phyloP scores from a whole-genome alignment of 345 rosid genomes.

The Theobroma cacao region DNA sequence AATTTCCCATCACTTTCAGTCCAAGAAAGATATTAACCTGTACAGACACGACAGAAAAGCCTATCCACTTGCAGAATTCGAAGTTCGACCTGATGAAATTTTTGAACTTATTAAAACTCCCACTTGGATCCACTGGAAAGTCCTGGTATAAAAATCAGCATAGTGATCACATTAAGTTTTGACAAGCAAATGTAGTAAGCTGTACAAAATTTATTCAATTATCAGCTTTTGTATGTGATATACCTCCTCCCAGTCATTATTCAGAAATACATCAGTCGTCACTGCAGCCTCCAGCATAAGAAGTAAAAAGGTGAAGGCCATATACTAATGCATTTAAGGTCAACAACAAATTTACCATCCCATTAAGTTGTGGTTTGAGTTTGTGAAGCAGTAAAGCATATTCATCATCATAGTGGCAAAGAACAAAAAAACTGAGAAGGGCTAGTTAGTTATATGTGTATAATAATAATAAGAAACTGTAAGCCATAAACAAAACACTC shows the following conservation, averaged over 20 bases:
- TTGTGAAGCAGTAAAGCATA: neutral
- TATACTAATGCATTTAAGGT: constrained; percentile 58
- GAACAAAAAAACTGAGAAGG: neutral
- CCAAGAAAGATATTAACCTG: constrained; percentile 47
- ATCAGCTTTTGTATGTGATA: neutral
- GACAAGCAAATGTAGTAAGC: neutral
- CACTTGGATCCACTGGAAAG: constrained; percentile 85
- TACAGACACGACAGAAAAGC: constrained; percentile 63
- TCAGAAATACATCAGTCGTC: constrained; percentile 66
- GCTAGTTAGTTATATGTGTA: neutral
- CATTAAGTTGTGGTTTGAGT: neutral
- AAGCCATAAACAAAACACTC: neutral
- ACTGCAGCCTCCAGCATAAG: constrained; percentile 80
- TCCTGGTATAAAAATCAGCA: constrained; percentile 44
- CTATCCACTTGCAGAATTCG: constrained; percentile 80
- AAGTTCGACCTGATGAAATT: constrained; percentile 66
- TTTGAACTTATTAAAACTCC: constrained; percentile 60
- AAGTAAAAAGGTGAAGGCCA: constrained; percentile 63
- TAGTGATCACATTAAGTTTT: constrained; percentile 10
- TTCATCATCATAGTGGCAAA: neutral
- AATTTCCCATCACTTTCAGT: neutral
- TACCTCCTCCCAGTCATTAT: constrained; percentile 86
- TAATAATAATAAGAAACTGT: neutral
- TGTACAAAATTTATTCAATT: neutral
- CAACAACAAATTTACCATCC: neutral